These are phyloP conservation scores for Scheffersomyces segobiensis DNA, from an alignment of 1,139 yeast genomes.

Conservation along the genomic window DNA sequence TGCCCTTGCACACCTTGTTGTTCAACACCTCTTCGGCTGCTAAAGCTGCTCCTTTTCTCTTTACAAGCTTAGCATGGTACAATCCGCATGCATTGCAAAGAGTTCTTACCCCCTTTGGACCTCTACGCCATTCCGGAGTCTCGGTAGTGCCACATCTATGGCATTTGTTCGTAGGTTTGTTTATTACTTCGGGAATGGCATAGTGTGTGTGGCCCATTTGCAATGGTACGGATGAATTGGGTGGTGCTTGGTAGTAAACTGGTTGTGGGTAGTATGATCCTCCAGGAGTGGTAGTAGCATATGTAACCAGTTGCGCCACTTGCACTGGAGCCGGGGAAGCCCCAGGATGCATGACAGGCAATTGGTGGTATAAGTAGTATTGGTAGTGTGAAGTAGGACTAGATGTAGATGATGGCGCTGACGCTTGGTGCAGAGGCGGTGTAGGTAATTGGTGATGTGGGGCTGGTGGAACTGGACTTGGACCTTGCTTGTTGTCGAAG, in stretches of 20 bases:
- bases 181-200: conserved; percentile 35
- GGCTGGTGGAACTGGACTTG: conserved; percentile 5
- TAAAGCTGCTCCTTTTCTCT: conserved; percentile 62
- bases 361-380: conserved; percentile 11
- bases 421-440: conserved; percentile 5
- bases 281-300: conserved; percentile 6
- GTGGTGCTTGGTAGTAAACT: conserved; percentile 8
- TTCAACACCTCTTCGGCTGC: conserved; percentile 57
- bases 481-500: conserved; percentile 4
- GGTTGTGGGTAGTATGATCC: conserved; percentile 13
- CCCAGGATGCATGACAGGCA: conserved; percentile 5
- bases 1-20: conserved; percentile 48
- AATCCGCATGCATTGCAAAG: conserved; percentile 90
- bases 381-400: conserved; percentile 14
- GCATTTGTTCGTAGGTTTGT: conserved; percentile 47
- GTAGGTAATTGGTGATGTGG: conserved; percentile 9
- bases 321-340: conserved; percentile 6
- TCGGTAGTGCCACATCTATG: conserved; percentile 76
- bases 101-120: conserved; percentile 83
- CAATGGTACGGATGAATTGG: conserved; percentile 2
- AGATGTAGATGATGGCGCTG: conserved; percentile 10
- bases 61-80: conserved; percentile 72
- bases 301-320: conserved; percentile 1
- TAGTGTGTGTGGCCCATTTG: conserved; percentile 15
- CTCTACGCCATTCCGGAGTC: conserved; percentile 92